Conservation (phyloP, 2,329 filamentous ascomycete genomes). For the Passalora sequoiae region DNA sequence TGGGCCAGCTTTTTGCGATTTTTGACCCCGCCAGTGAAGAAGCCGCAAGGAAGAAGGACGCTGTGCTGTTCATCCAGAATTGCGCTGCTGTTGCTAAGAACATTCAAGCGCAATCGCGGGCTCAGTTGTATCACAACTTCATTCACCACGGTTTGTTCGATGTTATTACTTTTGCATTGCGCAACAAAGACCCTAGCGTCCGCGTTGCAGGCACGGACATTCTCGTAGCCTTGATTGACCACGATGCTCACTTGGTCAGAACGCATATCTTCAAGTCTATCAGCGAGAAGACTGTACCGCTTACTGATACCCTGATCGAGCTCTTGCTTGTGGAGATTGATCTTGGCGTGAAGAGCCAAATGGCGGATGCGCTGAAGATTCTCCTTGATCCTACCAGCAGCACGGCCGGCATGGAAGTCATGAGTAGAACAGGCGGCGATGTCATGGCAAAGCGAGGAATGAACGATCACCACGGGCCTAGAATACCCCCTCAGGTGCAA, state of each 20-base stretch:
- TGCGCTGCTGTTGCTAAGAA: constrained; percentile 94
- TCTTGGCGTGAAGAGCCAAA: constrained; percentile 88
- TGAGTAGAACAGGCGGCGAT: constrained; percentile 58
- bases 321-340: constrained; percentile 86
- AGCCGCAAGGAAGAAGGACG: constrained; percentile 75
- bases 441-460: constrained; percentile 55
- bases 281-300: constrained; percentile 73
- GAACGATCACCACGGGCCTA: constrained; percentile 16
- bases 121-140: constrained; percentile 83
- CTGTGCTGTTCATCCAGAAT: constrained; percentile 92
- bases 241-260: constrained; percentile 90
- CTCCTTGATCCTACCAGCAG: constrained; percentile 70
- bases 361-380: constrained; percentile 92
- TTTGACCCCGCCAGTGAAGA: constrained; percentile 63
- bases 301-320: constrained; percentile 91
- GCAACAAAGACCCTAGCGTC: constrained; percentile 76
- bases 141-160: constrained; percentile 78
- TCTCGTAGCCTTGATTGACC: constrained; percentile 87
- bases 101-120: constrained; percentile 74
- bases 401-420: constrained; percentile 55
- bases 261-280: constrained; percentile 89
- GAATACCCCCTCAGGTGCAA: constrained; percentile 63
- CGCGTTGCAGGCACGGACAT: constrained; percentile 92
- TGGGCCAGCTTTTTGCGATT: constrained; percentile 81
- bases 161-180: constrained; percentile 87